Evolutionary conservation across 768 basidiomycete genomes (phyloP).

Genomic region (Boletus patriciae): DNA sequence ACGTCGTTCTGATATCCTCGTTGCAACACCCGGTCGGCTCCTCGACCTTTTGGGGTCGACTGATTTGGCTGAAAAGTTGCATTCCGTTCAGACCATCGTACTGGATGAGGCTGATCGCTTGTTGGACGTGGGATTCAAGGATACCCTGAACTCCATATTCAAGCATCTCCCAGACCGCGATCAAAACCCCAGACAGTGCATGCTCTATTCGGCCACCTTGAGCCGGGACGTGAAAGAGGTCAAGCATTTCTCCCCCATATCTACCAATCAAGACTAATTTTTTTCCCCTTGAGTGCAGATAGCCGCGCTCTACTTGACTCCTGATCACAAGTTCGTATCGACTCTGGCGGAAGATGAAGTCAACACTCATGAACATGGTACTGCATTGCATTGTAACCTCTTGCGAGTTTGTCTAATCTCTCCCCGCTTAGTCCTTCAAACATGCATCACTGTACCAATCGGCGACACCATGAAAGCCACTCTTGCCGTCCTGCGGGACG

Average conservation of each 20-base stretch:
- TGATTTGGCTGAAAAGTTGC: conserved; percentile 37
- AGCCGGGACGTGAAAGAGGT: conserved; percentile 64
- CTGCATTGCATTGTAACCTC: background rate
- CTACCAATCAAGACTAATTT: background rate
- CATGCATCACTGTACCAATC: conserved; percentile 43
- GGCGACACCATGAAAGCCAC: conserved; percentile 42
- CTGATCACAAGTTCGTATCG: conserved; percentile 48
- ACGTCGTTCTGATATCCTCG: conserved; percentile 51
- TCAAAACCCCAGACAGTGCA: conserved; percentile 58
- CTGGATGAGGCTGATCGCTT: conserved; percentile 77
- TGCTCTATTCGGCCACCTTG: conserved; percentile 76
- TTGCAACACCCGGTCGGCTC: conserved; percentile 77
- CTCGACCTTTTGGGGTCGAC: conserved; percentile 63
- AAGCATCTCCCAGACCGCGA: conserved; percentile 40
- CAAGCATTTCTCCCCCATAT: conserved; percentile 6
- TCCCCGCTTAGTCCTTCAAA: conserved; percentile 46
- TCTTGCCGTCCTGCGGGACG: conserved; percentile 40
- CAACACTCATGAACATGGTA: conserved; percentile 63
- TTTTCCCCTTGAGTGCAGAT: conserved; percentile 17
- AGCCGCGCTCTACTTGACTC: conserved; percentile 26
- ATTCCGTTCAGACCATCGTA: conserved; percentile 46
- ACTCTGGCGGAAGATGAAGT: conserved; percentile 58
- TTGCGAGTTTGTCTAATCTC: background rate
- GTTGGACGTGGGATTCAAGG: conserved; percentile 71
- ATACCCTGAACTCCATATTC: conserved; percentile 65